phyloP scores from a whole-genome alignment of 2,329 filamentous ascomycete genomes.

The Chaetomiaceae sp. region DNA sequence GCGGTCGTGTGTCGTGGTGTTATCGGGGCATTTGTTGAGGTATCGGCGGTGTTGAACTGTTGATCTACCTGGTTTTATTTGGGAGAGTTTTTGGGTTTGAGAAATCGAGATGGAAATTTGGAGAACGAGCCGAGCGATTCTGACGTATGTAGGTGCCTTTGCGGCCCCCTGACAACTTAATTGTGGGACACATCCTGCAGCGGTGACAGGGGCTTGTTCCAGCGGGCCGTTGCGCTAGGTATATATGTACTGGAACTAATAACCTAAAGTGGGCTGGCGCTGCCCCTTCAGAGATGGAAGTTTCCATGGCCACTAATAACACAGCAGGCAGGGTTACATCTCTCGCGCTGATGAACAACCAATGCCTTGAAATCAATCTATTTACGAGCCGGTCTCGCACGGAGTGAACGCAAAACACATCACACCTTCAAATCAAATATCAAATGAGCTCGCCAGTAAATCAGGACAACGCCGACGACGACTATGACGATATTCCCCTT shows the following conservation, averaged over 20 bases:
- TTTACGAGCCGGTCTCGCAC: too few relatives aligned
- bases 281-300: too few relatives aligned
- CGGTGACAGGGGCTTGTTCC: constrained; percentile 1
- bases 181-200: too few relatives aligned
- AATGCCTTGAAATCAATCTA: background rate
- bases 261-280: too few relatives aligned
- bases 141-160: constrained; percentile 13
- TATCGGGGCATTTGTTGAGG: background rate
- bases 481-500: constrained; percentile 47
- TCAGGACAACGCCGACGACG: constrained; percentile 25
- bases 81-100: too few relatives aligned
- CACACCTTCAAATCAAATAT: background rate
- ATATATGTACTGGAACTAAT: too few relatives aligned
- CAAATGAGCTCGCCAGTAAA: constrained; percentile 1
- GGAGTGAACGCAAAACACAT: too few relatives aligned
- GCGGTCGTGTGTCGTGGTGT: constrained; percentile 5
- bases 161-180: too few relatives aligned
- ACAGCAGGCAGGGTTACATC: too few relatives aligned
- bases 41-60: background rate
- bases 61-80: too few relatives aligned
- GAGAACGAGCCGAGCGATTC: background rate
- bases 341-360: too few relatives aligned
- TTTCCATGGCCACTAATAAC: background rate
- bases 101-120: background rate
- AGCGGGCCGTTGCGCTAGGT: constrained; percentile 4